phyloP scores from a whole-genome alignment of 2,329 filamentous ascomycete species.

The Zasmidium cellare region DNA sequence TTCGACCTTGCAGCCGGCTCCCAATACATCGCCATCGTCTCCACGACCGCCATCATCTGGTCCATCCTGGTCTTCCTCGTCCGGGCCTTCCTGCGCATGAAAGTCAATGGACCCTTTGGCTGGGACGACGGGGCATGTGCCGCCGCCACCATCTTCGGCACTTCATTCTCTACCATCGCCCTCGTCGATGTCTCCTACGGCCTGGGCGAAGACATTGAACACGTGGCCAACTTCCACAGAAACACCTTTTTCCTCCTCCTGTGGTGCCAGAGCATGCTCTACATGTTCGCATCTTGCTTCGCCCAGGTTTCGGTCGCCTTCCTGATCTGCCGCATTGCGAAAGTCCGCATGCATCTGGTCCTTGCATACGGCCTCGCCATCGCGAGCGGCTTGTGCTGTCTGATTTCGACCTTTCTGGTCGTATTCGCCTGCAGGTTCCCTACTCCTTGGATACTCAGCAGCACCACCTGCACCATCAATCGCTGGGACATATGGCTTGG shows the following conservation, averaged over 20 bases:
- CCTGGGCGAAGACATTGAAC: constrained; percentile 18
- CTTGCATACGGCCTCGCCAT: constrained; percentile 20
- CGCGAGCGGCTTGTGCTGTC: constrained; percentile 17
- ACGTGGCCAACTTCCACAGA: constrained; percentile 3
- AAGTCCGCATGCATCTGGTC: constrained; percentile 16
- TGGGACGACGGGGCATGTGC: constrained; percentile 30
- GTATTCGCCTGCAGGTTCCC: constrained; percentile 28
- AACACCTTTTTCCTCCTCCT: constrained; percentile 14
- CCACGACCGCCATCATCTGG: constrained; percentile 25
- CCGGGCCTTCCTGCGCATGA: constrained; percentile 29
- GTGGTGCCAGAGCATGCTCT: constrained; percentile 23
- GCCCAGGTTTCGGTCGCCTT: constrained; percentile 28
- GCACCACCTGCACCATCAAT: neutral
- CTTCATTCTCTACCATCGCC: constrained; percentile 12
- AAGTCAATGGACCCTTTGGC: constrained; percentile 32
- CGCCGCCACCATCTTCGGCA: constrained; percentile 24
- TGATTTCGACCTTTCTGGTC: constrained; percentile 15
- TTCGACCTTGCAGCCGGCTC: constrained; percentile 23
- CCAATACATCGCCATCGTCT: constrained; percentile 26
- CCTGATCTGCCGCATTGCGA: constrained; percentile 29
- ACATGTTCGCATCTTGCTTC: constrained; percentile 18
- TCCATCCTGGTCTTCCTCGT: constrained; percentile 26
- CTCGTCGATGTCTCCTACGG: constrained; percentile 25
- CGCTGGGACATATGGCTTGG: constrained; percentile 21
- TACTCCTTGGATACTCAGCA: neutral